Base-by-base conservation (phyloP, 2,329 filamentous ascomycete genomes). In the Geosmithia putterillii region DNA sequence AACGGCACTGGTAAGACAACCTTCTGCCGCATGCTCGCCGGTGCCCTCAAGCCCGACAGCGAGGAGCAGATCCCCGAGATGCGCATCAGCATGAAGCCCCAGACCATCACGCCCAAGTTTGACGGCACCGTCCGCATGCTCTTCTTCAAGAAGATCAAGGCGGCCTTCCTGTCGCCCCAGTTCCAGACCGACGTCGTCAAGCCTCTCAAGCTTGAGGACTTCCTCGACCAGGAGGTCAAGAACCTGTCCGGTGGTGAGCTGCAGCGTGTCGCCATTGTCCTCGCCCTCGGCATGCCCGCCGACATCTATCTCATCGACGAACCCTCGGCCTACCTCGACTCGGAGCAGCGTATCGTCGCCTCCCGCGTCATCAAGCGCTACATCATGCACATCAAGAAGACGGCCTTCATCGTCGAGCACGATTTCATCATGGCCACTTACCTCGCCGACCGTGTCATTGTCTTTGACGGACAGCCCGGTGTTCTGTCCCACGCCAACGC, bases 331-430 rank as follows among this genome's bases (percentile, higher is more conserved):
- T 98, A 98, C 66, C 84, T 98, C 46, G 92, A 98, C 64, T 96
- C 92, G 41, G 92, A 98, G 70, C 92, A 98, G 70, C 90, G 92
- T 84, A 95, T 98, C 59, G 82, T 98, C 55, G 90, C 89, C 48
- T 84, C 90, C 39, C 84, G 89, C 60, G 94, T 98, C 61, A 98
- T 98, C 71, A 98, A 98, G 76, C 84, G 92, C 52, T 98, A 94
- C 76, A 98, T 98, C 67, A 98, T 98, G 92, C 90, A 98, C 73
- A 82, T 88, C 56, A 96, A 96, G 81, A 96, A 96, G 79, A 98
- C 92, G 1, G 92, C 92, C 42, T 98, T 98, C 64, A 81, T 98
- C 53, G 90, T 98, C 62, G 92, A 98, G 80, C 92, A 98, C 83
- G 92, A 98, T 76, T 96, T 98, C 72, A 95, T 96, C 71, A 95